Evolutionary conservation across 2,329 filamentous ascomycete genomes (phyloP), one percentile per base, ranked within the genome.

Genomic region (Delphinella strobiligena): DNA sequence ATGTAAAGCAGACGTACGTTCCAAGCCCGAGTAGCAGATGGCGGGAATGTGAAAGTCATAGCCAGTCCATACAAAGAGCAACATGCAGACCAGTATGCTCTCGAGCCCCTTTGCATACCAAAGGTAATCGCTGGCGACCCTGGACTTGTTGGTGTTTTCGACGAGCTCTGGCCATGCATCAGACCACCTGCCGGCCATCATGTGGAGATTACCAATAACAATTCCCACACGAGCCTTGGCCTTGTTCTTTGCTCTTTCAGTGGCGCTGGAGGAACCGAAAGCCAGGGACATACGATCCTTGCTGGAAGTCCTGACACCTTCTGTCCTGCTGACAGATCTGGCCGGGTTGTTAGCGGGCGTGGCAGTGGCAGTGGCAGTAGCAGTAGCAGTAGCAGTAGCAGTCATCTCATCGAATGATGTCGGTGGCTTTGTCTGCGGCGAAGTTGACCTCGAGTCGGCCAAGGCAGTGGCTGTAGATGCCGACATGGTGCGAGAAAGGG

Each of bases 71-170:
- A 79, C 82, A 45, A 93, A 76, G 51, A 96, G 74, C 31, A 96
- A 55, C 49, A 96, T 71, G 53, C 82, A 86, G 18, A 93, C 71
- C 34, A 91, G 66, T 44, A 93, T 84, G 19, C 88, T 78, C 56
- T 98, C 93, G 15, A 98, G 68, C 1, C 86, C 88, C 61, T 96
- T 96, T 14, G 84, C 91, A 62, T 95, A 86, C 89, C 91, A 98
- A n/a, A 96, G 60, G 60, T 94, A 85, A 60, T 98, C 91, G 51
- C 86, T 88, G 43, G 83, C 74, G 29, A 77, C 78, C 51, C 85
- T 81, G 12, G 86, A 81, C 49, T 80, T 76, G 8, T 74, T 74
- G 2, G 83, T 87, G 39, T 82, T 85, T 44, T 95, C 89, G 8
- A 77, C 69, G 16, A 95, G 72, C 54, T 93, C 85, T 56, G 77